Percentiles rank a stretch among this genome's conserved stretches.
Evolutionary conservation across 805 yeast genomes (phyloP).

Genomic region (Dipodascus albidus): DNA sequence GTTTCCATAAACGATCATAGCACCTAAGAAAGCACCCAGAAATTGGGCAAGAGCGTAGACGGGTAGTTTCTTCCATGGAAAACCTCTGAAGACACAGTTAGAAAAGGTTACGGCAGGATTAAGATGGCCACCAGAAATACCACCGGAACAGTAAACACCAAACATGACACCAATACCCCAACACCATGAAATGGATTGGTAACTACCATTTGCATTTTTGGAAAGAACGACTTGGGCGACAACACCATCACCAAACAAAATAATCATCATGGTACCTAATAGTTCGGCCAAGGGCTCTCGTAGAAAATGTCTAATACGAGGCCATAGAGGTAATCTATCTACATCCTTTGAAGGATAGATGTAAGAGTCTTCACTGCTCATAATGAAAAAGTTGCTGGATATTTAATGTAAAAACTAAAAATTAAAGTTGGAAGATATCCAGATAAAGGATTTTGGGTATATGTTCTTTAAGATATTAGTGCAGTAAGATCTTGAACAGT

Average conservation of each 20-base stretch:
- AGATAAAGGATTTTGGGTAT: too few relatives aligned
- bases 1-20: conserved; percentile 34
- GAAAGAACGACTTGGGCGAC: conserved; percentile 35
- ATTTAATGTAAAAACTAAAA: too few relatives aligned
- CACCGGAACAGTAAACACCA: conserved; percentile 41
- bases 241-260: conserved; percentile 38
- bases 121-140: conserved; percentile 48
- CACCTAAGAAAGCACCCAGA: conserved; percentile 39
- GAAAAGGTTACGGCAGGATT: conserved; percentile 42
- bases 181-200: conserved; percentile 33
- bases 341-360: not conserved
- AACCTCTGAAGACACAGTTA: conserved; percentile 38
- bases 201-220: conserved; percentile 30
- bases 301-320: conserved; percentile 19
- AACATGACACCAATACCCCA: conserved; percentile 46
- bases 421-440: too few relatives aligned
- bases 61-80: conserved; percentile 39
- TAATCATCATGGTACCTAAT: conserved; percentile 36
- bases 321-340: conserved; percentile 7
- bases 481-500: not conserved
- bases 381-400: not conserved
- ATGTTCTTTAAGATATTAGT: too few relatives aligned
- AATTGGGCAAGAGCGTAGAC: conserved; percentile 36
- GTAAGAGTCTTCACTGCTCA: not conserved
- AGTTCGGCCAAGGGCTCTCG: conserved; percentile 44